These are phyloP conservation scores for Cordyceps javanica DNA, from an alignment of 2,329 filamentous ascomycete species.

Conservation along the genomic window DNA sequence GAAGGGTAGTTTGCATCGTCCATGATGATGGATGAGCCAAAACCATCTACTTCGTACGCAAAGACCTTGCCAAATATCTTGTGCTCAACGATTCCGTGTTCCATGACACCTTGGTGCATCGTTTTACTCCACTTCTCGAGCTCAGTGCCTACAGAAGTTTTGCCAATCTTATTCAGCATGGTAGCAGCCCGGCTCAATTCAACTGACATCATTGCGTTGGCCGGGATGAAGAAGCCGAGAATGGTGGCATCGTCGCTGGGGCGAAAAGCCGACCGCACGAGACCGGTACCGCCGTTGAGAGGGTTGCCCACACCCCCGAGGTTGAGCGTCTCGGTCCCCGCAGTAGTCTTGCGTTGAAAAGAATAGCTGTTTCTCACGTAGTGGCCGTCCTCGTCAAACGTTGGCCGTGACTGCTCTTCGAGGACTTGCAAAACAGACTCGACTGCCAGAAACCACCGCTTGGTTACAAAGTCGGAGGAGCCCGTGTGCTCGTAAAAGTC, in stretches of 20 bases:
- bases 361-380: constrained; percentile 75
- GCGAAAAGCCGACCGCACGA: constrained; percentile 86
- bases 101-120: constrained; percentile 73
- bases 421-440: constrained; percentile 68
- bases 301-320: constrained; percentile 86
- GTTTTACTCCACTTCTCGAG: constrained; percentile 53
- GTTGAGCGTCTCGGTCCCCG: constrained; percentile 84
- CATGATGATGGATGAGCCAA: constrained; percentile 77
- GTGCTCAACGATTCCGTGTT: constrained; percentile 75
- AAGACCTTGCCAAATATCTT: constrained; percentile 73
- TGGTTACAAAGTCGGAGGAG: constrained; percentile 70
- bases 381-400: constrained; percentile 65
- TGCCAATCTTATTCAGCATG: constrained; percentile 57
- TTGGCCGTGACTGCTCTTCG: constrained; percentile 70
- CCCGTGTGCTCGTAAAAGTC: constrained; percentile 77
- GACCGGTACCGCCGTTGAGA: constrained; percentile 72
- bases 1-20: constrained; percentile 86
- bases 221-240: constrained; percentile 88
- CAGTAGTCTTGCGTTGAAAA: constrained; percentile 73
- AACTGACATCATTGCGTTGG: constrained; percentile 93
- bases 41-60: constrained; percentile 83
- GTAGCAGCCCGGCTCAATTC: constrained; percentile 71
- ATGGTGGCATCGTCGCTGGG: constrained; percentile 95
- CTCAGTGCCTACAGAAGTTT: constrained; percentile 44
- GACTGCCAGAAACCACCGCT: constrained; percentile 73